A percentile compares a stretch with the other conserved stretches of the same genome.
Conservation (phyloP, 805 yeast species). For the Metschnikowia drakensbergensis region DNA sequence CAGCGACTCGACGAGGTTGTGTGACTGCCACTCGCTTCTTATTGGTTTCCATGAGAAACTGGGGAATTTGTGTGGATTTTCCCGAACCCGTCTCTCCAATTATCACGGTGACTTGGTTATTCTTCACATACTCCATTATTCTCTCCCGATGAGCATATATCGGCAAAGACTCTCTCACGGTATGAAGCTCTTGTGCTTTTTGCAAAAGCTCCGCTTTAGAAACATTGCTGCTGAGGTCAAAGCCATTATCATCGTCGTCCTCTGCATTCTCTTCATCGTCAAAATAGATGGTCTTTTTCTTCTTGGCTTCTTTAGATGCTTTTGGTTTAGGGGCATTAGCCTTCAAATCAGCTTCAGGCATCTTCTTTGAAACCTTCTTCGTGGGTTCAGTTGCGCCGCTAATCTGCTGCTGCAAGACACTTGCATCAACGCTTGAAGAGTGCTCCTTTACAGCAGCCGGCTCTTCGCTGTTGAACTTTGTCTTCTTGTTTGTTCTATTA, state of each 20-base stretch:
- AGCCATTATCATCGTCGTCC: conserved; percentile 22
- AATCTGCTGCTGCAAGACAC: too few relatives aligned
- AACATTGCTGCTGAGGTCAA: conserved; percentile 8
- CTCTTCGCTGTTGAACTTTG: conserved; percentile 18
- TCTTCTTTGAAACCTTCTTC: neutral
- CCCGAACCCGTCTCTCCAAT: conserved; percentile 99
- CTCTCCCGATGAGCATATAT: conserved; percentile 68
- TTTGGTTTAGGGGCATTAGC: neutral
- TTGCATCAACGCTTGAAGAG: too few relatives aligned
- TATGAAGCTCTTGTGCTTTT: conserved; percentile 45
- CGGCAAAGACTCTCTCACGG: conserved; percentile 60
- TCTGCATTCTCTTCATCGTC: conserved; percentile 37
- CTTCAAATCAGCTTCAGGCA: neutral
- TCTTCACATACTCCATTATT: conserved; percentile 50
- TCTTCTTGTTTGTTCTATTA: conserved; percentile 23
- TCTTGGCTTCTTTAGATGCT: conserved; percentile 1
- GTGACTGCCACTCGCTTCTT: conserved; percentile 77
- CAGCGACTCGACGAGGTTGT: conserved; percentile 97
- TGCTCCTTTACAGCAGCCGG: neutral
- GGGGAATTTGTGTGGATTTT: conserved; percentile 96
- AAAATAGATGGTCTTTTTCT: conserved; percentile 27
- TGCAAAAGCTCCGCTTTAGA: conserved; percentile 29
- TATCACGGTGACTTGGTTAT: conserved; percentile 67
- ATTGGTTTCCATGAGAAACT: conserved; percentile 61
- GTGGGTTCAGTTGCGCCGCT: too few relatives aligned